Percentiles rank a stretch among this genome's conserved stretches.
Evolutionary conservation across 129 eudicot species (phyloP).

Genomic region (Gnaphalium uliginosum): DNA sequence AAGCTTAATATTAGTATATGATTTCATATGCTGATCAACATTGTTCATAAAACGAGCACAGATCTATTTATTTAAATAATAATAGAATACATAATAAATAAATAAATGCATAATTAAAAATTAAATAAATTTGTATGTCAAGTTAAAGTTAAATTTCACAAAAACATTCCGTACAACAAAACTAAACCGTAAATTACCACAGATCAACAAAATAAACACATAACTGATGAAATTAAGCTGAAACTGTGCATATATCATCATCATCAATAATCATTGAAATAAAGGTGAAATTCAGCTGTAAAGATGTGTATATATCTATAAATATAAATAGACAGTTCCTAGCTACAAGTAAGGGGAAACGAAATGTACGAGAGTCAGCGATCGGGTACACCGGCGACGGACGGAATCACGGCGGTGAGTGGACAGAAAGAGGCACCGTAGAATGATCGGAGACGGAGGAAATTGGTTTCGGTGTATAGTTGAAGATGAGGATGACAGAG

Average conservation of each 20-base stretch:
- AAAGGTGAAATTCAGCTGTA: background rate
- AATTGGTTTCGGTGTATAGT: background rate
- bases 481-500: no score
- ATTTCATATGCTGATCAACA: no score
- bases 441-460: conserved; percentile 18
- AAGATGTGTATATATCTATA: background rate
- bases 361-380: conserved; percentile 2
- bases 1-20: no score
- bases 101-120: no score
- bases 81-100: no score
- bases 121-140: no score
- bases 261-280: background rate
- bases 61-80: no score
- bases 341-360: conserved; percentile 1
- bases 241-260: background rate
- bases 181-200: background rate
- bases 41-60: no score
- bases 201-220: no score
- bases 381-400: background rate
- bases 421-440: conserved; percentile 4
- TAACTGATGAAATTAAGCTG: background rate
- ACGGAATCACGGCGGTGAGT: background rate
- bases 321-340: background rate
- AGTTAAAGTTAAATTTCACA: no score
- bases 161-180: background rate